Conservation (phyloP, 345 rosid species). For the Ceriops zippeliana region DNA sequence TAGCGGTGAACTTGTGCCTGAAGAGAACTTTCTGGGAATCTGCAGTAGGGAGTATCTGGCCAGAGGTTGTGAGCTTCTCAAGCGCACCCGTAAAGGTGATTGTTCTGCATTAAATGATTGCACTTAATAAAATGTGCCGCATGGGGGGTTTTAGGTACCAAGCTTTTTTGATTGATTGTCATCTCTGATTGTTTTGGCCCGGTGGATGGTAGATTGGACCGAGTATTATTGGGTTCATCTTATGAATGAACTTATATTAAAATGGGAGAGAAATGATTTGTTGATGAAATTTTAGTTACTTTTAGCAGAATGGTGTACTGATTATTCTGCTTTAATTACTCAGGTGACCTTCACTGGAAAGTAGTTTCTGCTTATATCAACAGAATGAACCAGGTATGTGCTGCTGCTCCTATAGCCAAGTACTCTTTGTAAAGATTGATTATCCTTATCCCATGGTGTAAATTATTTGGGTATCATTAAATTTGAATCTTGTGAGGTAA, state of each 20-base stretch:
- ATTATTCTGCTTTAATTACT: neutral
- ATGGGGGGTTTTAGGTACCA: too few relatives aligned
- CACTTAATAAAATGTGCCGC: neutral
- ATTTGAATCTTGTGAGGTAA: slow-evolving; percentile 23
- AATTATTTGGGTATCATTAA: slow-evolving; percentile 46
- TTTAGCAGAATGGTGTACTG: too few relatives aligned
- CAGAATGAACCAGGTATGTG: slow-evolving; percentile 64
- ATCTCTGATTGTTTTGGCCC: too few relatives aligned
- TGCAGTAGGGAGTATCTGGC: slow-evolving; percentile 87
- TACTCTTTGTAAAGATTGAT: neutral
- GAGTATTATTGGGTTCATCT: too few relatives aligned
- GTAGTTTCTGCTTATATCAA: slow-evolving; percentile 87
- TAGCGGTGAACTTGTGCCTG: slow-evolving; percentile 81
- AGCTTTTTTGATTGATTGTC: too few relatives aligned
- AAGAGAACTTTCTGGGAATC: slow-evolving; percentile 84
- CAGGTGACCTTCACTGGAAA: slow-evolving; percentile 99
- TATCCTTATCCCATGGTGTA: slow-evolving; percentile 7
- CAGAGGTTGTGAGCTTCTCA: slow-evolving; percentile 88
- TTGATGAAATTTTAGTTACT: too few relatives aligned
- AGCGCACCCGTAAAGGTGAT: slow-evolving; percentile 91
- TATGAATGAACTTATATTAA: too few relatives aligned
- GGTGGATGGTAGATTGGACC: too few relatives aligned
- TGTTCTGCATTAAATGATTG: neutral
- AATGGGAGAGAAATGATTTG: too few relatives aligned
- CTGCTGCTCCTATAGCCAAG: neutral